A percentile compares a stretch with the other conserved stretches of the same genome.
Conservation (phyloP, 345 rosid species). For the Noccaea caerulescens region DNA sequence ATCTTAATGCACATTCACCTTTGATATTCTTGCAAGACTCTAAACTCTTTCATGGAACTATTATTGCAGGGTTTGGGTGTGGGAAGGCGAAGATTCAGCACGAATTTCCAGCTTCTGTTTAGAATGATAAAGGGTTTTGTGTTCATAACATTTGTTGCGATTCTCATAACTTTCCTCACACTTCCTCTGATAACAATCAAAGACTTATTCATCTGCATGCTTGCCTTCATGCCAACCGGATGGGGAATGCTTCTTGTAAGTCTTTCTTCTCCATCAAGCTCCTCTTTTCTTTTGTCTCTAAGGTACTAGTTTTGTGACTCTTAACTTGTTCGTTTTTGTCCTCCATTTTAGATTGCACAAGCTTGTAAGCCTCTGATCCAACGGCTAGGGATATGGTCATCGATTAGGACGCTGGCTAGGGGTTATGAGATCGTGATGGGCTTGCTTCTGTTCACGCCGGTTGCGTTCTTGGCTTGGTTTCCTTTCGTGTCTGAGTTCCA, state of each 20-base stretch:
- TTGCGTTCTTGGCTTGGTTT: conserved; percentile 92
- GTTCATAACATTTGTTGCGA: conserved; percentile 59
- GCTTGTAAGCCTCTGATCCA: conserved; percentile 72
- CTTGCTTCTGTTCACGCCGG: conserved; percentile 76
- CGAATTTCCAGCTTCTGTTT: conserved; percentile 74
- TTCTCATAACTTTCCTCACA: conserved; percentile 62
- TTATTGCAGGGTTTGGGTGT: conserved; percentile 60
- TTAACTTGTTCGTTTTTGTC: not conserved
- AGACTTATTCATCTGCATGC: conserved; percentile 72
- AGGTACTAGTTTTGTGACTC: conserved; percentile 13
- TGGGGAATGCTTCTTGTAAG: conserved; percentile 90
- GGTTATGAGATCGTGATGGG: conserved; percentile 80
- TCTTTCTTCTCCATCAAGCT: conserved; percentile 18
- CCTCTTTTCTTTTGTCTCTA: not conserved
- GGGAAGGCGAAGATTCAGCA: conserved; percentile 71
- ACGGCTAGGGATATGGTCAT: conserved; percentile 68
- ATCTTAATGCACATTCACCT: conserved; percentile 2
- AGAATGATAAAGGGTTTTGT: conserved; percentile 74
- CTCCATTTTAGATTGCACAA: conserved; percentile 67
- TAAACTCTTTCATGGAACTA: not conserved
- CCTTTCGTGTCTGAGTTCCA: conserved; percentile 91
- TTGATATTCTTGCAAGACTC: not conserved
- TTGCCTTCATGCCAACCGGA: conserved; percentile 94
- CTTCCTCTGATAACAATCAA: conserved; percentile 69
- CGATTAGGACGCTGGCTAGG: conserved; percentile 68